Percentiles rank a stretch among this genome's conserved stretches.
These are phyloP conservation scores for Streptanthus diversifolius DNA, from an alignment of 345 rosid species.

Conservation along the genomic window DNA sequence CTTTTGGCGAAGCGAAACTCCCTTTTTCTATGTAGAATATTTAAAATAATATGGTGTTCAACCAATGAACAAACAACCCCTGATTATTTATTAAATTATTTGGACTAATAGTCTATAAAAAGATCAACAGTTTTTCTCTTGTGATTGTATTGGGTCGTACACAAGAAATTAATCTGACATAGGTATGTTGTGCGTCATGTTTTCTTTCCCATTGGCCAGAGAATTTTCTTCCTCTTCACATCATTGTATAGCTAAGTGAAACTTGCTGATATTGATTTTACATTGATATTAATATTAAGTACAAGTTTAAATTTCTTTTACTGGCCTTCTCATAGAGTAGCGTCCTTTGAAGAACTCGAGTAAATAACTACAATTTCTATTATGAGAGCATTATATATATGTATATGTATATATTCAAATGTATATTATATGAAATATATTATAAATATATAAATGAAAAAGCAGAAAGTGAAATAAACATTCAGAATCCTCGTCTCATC, in stretches of 20 bases:
- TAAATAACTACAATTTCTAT: background rate
- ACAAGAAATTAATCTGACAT: background rate
- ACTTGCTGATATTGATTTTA: background rate
- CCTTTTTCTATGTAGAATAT: background rate
- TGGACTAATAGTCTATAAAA: slow-evolving; percentile 8
- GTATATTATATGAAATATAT: background rate
- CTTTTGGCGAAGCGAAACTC: background rate
- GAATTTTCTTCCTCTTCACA: background rate
- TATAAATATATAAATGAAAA: background rate
- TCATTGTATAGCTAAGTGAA: background rate
- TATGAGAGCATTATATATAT: background rate
- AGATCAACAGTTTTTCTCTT: background rate
- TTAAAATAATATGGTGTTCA: background rate
- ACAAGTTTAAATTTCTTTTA: background rate
- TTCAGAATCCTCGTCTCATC: background rate
- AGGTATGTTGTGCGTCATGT: slow-evolving; percentile 6
- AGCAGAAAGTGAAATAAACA: background rate
- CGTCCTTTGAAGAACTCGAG: background rate
- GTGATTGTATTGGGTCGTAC: slow-evolving; percentile 2
- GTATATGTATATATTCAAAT: background rate
- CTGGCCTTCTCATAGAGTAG: background rate
- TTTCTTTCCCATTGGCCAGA: background rate
- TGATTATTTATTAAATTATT: background rate
- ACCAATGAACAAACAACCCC: background rate
- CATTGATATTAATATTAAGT: background rate